A percentile compares a stretch with the other conserved stretches of the same genome.
Conservation (phyloP, 2,329 filamentous ascomycete species). For the Exophiala sp. region DNA sequence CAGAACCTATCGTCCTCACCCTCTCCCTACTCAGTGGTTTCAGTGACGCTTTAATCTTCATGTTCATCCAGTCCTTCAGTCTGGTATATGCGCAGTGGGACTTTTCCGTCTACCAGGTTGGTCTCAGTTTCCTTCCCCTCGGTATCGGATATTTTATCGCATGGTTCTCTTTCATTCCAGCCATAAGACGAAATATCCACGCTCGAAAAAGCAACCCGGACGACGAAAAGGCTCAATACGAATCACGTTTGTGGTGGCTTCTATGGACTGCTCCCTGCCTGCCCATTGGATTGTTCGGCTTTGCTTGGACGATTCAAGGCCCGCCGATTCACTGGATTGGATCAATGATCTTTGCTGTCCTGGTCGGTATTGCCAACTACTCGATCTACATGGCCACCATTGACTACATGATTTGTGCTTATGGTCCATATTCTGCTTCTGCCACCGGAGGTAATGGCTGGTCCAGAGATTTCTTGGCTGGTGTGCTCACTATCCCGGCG, state of each 20-base stretch:
- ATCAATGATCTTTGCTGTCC: slow-evolving; percentile 56
- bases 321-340: slow-evolving; percentile 60
- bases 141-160: slow-evolving; percentile 59
- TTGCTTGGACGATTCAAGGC: slow-evolving; percentile 58
- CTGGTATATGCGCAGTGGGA: slow-evolving; percentile 60
- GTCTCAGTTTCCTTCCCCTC: slow-evolving; percentile 55
- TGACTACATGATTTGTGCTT: slow-evolving; percentile 63
- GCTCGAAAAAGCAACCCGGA: slow-evolving; percentile 47
- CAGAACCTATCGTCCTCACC: slow-evolving; percentile 61
- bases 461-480: slow-evolving; percentile 62
- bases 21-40: slow-evolving; percentile 63
- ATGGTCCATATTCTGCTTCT: slow-evolving; percentile 63
- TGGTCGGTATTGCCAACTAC: slow-evolving; percentile 63
- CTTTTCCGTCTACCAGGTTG: slow-evolving; percentile 49
- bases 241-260: slow-evolving; percentile 59
- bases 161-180: slow-evolving; percentile 55
- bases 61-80: slow-evolving; percentile 61
- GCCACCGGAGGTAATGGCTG: slow-evolving; percentile 67
- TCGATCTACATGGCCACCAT: slow-evolving; percentile 65
- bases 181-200: slow-evolving; percentile 49
- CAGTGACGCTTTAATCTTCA: slow-evolving; percentile 63
- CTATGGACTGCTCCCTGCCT: slow-evolving; percentile 58
- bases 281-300: slow-evolving; percentile 61
- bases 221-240: slow-evolving; percentile 60
- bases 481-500: slow-evolving; percentile 59